These are phyloP conservation scores for Coniochaeta sp. DNA, from an alignment of 2,329 filamentous ascomycete species.

Conservation along the genomic window DNA sequence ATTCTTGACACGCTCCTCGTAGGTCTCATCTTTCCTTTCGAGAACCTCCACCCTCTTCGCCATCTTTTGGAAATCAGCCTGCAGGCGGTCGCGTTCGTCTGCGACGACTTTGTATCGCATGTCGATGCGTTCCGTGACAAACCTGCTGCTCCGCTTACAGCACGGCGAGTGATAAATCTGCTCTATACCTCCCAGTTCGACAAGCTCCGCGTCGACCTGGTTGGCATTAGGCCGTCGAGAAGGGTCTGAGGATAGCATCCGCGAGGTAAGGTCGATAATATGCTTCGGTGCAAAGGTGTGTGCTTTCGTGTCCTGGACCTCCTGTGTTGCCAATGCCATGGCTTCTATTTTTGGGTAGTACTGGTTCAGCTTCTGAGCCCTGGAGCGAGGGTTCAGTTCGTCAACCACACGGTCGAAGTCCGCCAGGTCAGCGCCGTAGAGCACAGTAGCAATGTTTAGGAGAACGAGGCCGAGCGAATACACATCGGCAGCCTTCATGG, in stretches of 20 bases:
- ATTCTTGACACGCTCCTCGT: slow-evolving; percentile 27
- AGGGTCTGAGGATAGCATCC: slow-evolving; percentile 26
- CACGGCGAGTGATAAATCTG: slow-evolving; percentile 38
- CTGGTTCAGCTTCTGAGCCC: slow-evolving; percentile 24
- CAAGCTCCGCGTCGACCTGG: slow-evolving; percentile 31
- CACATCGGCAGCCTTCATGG: slow-evolving; percentile 39
- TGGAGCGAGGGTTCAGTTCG: slow-evolving; percentile 16
- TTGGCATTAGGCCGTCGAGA: slow-evolving; percentile 23
- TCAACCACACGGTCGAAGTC: slow-evolving; percentile 30
- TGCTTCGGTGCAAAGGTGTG: slow-evolving; percentile 32
- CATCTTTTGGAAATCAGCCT: slow-evolving; percentile 23
- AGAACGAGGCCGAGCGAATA: slow-evolving; percentile 40
- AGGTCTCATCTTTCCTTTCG: slow-evolving; percentile 31
- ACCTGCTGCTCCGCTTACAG: slow-evolving; percentile 29
- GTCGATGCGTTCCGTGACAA: slow-evolving; percentile 26
- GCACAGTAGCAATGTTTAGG: slow-evolving; percentile 33
- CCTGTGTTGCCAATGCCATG: slow-evolving; percentile 27
- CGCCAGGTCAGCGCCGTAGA: slow-evolving; percentile 30
- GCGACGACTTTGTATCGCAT: slow-evolving; percentile 19
- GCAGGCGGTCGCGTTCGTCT: slow-evolving; percentile 16
- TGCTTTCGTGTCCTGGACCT: slow-evolving; percentile 26
- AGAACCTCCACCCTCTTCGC: slow-evolving; percentile 24
- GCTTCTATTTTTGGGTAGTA: slow-evolving; percentile 25
- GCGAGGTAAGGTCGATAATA: slow-evolving; percentile 25
- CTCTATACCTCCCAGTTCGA: slow-evolving; percentile 36